Percentiles rank a stretch among this genome's conserved stretches.
phyloP scores from a whole-genome alignment of 352 stramenopile species.

The Phytophthora sp. region DNA sequence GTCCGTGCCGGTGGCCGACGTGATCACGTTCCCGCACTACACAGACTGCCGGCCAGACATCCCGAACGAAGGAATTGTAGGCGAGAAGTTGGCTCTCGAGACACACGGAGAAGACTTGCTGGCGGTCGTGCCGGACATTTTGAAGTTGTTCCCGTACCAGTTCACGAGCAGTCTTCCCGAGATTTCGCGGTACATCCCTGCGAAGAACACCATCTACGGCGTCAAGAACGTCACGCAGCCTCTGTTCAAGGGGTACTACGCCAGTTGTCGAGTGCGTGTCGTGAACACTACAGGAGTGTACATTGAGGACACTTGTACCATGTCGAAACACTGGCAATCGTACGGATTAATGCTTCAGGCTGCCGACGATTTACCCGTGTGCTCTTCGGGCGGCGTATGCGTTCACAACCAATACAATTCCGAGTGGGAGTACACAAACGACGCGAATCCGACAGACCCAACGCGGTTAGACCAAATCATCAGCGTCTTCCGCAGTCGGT shows the following conservation, averaged over 20 bases:
- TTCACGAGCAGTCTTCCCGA: no score
- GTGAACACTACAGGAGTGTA: slow-evolving; percentile 16
- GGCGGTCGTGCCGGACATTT: no score
- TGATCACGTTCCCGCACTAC: no score
- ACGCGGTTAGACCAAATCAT: neutral
- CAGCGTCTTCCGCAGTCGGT: slow-evolving; percentile 10
- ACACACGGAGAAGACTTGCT: no score
- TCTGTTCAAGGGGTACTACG: slow-evolving; percentile 21
- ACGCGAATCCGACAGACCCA: neutral
- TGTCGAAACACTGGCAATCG: slow-evolving; percentile 2
- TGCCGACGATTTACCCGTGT: slow-evolving; percentile 17
- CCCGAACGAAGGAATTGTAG: no score
- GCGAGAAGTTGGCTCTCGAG: no score
- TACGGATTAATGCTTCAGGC: slow-evolving; percentile 18
- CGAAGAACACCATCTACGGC: slow-evolving; percentile 19
- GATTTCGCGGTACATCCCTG: slow-evolving; percentile 8
- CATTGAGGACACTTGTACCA: slow-evolving; percentile 11
- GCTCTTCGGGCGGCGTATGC: slow-evolving; percentile 6
- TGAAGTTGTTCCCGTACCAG: no score
- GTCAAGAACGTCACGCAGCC: slow-evolving; percentile 15
- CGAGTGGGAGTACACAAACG: slow-evolving; percentile 14
- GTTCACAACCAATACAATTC: slow-evolving; percentile 20
- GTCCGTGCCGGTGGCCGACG: no score
- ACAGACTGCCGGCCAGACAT: no score
- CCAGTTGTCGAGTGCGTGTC: slow-evolving; percentile 8